Percentiles rank a stretch among this genome's conserved stretches.
Evolutionary conservation across 1,284 basidiomycete genomes (phyloP).

Genomic region (Leucoagaricus sp.): DNA sequence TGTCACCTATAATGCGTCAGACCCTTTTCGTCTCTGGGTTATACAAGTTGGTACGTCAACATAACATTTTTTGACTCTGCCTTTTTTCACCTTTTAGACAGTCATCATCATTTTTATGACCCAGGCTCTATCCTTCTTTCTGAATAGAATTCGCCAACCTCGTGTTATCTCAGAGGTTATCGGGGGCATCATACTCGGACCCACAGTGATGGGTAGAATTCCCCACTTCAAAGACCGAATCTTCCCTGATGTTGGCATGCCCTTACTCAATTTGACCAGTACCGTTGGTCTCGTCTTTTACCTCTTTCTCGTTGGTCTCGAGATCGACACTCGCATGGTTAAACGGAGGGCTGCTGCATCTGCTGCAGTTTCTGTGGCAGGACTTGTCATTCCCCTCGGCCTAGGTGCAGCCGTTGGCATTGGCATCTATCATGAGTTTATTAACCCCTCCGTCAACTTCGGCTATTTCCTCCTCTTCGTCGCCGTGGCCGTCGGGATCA

Average conservation of each 20-base stretch:
- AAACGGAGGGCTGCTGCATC: conserved; percentile 58
- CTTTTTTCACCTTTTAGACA: conserved; percentile 25
- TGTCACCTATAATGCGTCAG: conserved; percentile 50
- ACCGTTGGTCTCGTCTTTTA: conserved; percentile 91
- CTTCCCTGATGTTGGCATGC: conserved; percentile 75
- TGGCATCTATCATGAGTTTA: conserved; percentile 80
- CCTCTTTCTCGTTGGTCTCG: conserved; percentile 88
- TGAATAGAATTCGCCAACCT: conserved; percentile 77
- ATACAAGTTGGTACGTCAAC: conserved; percentile 65
- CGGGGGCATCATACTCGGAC: conserved; percentile 79
- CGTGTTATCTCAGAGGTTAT: conserved; percentile 89
- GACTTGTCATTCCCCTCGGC: conserved; percentile 80
- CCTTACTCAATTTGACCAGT: conserved; percentile 79
- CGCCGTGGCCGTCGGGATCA: conserved; percentile 88
- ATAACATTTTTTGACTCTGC: not conserved
- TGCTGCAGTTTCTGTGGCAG: conserved; percentile 57
- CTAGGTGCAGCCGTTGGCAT: conserved; percentile 85
- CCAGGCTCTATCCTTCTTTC: conserved; percentile 64
- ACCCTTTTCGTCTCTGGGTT: conserved; percentile 84
- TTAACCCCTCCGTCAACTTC: conserved; percentile 64
- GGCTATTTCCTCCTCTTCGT: conserved; percentile 92
- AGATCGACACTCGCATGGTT: conserved; percentile 80
- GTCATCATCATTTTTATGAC: conserved; percentile 78
- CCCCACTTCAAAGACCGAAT: conserved; percentile 70
- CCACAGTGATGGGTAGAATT: conserved; percentile 77